These are phyloP conservation scores for Fraxinus floribunda DNA, from an alignment of 305 asterid genomes.

Conservation along the genomic window DNA sequence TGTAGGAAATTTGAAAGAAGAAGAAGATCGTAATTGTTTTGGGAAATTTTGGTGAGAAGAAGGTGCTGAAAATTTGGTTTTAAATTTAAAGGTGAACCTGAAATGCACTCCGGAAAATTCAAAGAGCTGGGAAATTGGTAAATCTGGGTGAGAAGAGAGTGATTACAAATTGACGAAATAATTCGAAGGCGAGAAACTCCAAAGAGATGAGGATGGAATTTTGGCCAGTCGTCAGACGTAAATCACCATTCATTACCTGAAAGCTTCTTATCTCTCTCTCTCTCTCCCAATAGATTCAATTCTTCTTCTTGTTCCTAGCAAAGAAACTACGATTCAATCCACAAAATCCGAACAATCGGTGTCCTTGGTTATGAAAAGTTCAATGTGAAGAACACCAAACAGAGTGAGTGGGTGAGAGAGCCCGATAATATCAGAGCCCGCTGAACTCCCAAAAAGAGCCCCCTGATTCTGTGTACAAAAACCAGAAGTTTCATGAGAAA, in stretches of 20 bases:
- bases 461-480: constrained; percentile 36
- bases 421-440: constrained; percentile 1
- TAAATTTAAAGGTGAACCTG: not conserved
- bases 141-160: constrained; percentile 8
- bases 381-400: not conserved
- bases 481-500: constrained; percentile 8
- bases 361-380: not conserved
- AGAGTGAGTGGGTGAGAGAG: not conserved
- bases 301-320: not conserved
- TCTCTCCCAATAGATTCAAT: constrained; percentile 9
- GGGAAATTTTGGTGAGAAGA: not conserved
- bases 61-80: not conserved
- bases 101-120: not conserved
- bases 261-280: not conserved
- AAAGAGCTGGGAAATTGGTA: not conserved
- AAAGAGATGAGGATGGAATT: not conserved
- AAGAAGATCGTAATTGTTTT: not conserved
- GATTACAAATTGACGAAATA: constrained; percentile 21
- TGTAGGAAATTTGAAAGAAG: not conserved
- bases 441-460: constrained; percentile 15
- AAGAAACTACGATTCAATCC: not conserved
- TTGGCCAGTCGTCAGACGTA: not conserved
- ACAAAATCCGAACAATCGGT: not conserved
- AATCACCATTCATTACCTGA: constrained; percentile 27
- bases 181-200: constrained; percentile 8